Evolutionary conservation across 495 filamentous ascomycete genomes (phyloP), one percentile per base, ranked within the genome.

Genomic region (Terfezia claveryi): DNA sequence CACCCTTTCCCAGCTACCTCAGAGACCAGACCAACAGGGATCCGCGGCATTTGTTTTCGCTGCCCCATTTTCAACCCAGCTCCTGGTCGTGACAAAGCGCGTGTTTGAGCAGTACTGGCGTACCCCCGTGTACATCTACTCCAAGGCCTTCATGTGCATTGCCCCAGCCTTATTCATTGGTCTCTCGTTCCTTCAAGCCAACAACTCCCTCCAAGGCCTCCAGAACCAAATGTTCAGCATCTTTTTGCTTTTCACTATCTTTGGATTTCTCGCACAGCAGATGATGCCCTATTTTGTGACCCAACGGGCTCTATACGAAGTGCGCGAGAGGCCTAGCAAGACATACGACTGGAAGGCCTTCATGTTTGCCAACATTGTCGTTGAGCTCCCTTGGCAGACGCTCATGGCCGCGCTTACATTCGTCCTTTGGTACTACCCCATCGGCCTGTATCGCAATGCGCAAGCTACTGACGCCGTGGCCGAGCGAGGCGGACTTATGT

Each of bases 91-190:
- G 52, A 72, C 70, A 11, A 60, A 68, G 66, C 74, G 87, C 54
- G 79, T 88, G 59, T 89, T 91, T 70, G 71, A 88, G 65, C 84
- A 92, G 63, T 92, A 89, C 70, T 94, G 85, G 83, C 80, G 88
- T 44, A 87, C 81, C 10, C 87, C 87, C 2, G 73, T 75, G 0
- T 95, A 95, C 68, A 81, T 93, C 59, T 88, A 85, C 66, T 82
- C 84, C 50, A 80, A 80, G 68, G 55, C 68, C 10, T 65, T 70
- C 17, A 74, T 83, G 41, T 81, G 77, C 59, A 63, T 72, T 27
- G 62, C 74, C 27, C 70, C 80, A 57, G 76, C 74, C 1, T 69
- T 93, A 4, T 92, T 92, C 70, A 87, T 88, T 64, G 86, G 86
- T 11, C 88, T 95, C 68, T 84, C 84, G 23, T 93, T 95, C 70